A percentile compares a stretch with the other conserved stretches of the same genome.
Evolutionary conservation across 1,139 yeast genomes (phyloP).

Genomic region (Candida labiduridarum): DNA sequence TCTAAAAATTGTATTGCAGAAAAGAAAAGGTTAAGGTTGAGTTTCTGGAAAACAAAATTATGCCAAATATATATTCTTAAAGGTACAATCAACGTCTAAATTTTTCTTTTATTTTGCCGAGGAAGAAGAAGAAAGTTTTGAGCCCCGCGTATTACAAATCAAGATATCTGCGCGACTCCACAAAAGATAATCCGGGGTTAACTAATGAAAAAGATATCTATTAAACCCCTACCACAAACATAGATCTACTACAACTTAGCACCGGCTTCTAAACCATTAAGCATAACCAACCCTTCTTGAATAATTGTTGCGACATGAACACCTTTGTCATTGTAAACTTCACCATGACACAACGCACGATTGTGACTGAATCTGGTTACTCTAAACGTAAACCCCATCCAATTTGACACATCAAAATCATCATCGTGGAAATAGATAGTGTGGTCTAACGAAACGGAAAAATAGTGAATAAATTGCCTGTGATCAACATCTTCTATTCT

Average conservation of each 20-base stretch:
- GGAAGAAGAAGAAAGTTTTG: not conserved
- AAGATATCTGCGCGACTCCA: not conserved
- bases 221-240: not conserved
- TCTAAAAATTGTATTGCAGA: not conserved
- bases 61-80: not conserved
- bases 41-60: not conserved
- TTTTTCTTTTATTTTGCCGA: not conserved
- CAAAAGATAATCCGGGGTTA: too few relatives aligned
- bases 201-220: too few relatives aligned
- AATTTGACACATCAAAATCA: constrained; percentile 53
- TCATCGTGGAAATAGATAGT: constrained; percentile 66
- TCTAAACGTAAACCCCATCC: constrained; percentile 54
- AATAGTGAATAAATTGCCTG: constrained; percentile 33
- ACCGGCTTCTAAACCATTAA: constrained; percentile 12
- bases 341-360: constrained; percentile 61
- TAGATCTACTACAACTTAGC: constrained; percentile 12
- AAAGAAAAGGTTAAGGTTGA: not conserved
- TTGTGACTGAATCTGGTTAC: constrained; percentile 56
- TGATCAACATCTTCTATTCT: constrained; percentile 24
- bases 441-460: constrained; percentile 67
- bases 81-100: not conserved
- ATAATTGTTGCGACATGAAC: constrained; percentile 62
- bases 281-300: constrained; percentile 59
- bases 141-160: not conserved
- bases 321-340: constrained; percentile 54